These are phyloP conservation scores for Mycena belliarum DNA, from an alignment of 768 basidiomycete genomes.

Conservation along the genomic window DNA sequence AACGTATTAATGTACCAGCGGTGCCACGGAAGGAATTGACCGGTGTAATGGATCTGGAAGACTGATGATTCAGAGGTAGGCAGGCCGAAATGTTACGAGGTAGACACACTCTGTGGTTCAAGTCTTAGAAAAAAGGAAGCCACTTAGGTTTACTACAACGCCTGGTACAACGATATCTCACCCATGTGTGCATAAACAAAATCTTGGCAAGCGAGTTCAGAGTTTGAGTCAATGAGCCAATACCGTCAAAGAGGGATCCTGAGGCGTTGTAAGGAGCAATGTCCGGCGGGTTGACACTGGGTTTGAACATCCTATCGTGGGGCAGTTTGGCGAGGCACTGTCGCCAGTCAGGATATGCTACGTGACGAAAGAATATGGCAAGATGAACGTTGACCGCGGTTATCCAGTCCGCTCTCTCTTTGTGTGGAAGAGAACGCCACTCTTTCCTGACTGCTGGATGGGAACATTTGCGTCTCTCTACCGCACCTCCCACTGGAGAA, in stretches of 20 bases:
- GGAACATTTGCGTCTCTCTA: neutral
- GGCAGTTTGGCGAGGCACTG: slow-evolving; percentile 24
- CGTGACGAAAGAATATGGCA: neutral
- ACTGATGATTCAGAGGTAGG: neutral
- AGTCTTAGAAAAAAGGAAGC: neutral
- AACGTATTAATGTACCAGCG: slow-evolving; percentile 23
- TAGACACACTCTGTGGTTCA: neutral
- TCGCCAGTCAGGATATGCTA: no score
- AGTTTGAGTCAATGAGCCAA: neutral
- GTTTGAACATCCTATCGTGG: neutral
- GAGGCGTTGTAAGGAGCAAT: slow-evolving; percentile 23
- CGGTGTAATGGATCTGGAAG: slow-evolving; percentile 24
- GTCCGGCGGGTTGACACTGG: slow-evolving; percentile 12
- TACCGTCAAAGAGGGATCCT: slow-evolving; percentile 25
- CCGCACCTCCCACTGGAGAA: neutral
- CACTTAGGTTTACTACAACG: no score
- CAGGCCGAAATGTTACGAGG: neutral
- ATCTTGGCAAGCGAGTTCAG: neutral
- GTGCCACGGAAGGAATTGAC: slow-evolving; percentile 28
- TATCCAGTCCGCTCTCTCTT: slow-evolving; percentile 6
- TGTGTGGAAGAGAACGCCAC: slow-evolving; percentile 1
- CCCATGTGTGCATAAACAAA: slow-evolving; percentile 25
- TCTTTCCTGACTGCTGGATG: slow-evolving; percentile 4
- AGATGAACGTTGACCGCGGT: slow-evolving; percentile 6
- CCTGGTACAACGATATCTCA: neutral